These are phyloP conservation scores for Athelia psychrophila DNA, from an alignment of 1,284 basidiomycete genomes.

Conservation along the genomic window DNA sequence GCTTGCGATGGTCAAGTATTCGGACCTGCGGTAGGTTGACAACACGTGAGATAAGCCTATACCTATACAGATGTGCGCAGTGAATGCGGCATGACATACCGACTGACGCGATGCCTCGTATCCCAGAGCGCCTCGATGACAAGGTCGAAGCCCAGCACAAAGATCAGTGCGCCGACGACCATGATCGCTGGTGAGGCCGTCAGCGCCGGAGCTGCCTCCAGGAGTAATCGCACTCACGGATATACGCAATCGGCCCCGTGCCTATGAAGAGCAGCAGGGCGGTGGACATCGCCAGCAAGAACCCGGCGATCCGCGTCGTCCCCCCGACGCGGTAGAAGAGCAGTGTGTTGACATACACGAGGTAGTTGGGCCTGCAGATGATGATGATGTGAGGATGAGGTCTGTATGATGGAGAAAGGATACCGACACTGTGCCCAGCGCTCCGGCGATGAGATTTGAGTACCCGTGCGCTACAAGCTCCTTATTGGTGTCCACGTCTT, in stretches of 20 bases:
- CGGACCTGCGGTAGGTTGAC: conserved; percentile 32
- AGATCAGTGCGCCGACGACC: conserved; percentile 91
- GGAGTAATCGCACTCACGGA: conserved; percentile 61
- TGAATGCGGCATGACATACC: conserved; percentile 37
- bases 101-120: conserved; percentile 84
- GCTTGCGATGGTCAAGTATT: conserved; percentile 76
- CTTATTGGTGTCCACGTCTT: conserved; percentile 91
- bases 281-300: conserved; percentile 83
- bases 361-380: conserved; percentile 71
- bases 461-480: conserved; percentile 94
- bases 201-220: neutral
- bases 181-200: conserved; percentile 62
- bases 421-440: conserved; percentile 79
- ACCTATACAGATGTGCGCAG: conserved; percentile 5
- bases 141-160: conserved; percentile 92
- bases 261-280: conserved; percentile 77
- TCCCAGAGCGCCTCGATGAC: conserved; percentile 97
- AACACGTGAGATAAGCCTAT: neutral
- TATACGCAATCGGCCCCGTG: conserved; percentile 82
- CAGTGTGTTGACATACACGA: conserved; percentile 90
- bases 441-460: conserved; percentile 84
- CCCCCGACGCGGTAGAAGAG: conserved; percentile 96
- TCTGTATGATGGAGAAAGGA: neutral
- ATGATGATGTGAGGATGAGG: neutral
- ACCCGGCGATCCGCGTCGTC: conserved; percentile 78